These are phyloP conservation scores for Pythium graminicola DNA, from an alignment of 352 stramenopile species.

Conservation along the genomic window DNA sequence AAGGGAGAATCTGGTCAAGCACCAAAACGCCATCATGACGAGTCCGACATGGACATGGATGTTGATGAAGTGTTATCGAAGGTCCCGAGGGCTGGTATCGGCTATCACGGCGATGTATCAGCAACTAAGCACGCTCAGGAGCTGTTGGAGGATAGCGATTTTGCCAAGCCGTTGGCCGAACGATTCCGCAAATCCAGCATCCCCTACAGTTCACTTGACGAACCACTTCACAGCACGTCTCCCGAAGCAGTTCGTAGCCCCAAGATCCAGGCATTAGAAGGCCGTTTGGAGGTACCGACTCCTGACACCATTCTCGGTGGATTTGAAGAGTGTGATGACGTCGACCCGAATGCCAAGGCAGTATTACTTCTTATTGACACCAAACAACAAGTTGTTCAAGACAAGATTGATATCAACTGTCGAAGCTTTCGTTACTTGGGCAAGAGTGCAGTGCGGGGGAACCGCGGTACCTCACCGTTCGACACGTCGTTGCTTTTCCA, in stretches of 20 bases:
- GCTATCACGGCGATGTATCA: conserved; percentile 65
- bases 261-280: conserved; percentile 18
- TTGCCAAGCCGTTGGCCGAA: conserved; percentile 40
- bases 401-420: conserved; percentile 61
- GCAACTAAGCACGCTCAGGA: conserved; percentile 47
- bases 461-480: neutral
- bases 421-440: conserved; percentile 60
- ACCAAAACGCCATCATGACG: conserved; percentile 45
- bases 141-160: conserved; percentile 38
- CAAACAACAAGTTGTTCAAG: conserved; percentile 28
- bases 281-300: conserved; percentile 50
- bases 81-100: conserved; percentile 64
- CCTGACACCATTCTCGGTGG: conserved; percentile 70
- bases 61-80: conserved; percentile 56
- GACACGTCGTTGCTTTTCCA: conserved; percentile 60
- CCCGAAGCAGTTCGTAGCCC: conserved; percentile 27
- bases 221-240: conserved; percentile 38
- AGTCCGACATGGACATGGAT: conserved; percentile 46
- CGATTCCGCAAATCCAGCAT: conserved; percentile 79
- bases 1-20: neutral
- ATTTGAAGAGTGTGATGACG: conserved; percentile 76
- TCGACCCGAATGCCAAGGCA: conserved; percentile 66
- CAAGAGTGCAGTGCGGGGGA: neutral
- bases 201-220: conserved; percentile 64
- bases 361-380: conserved; percentile 44